These are phyloP conservation scores for Begonia loranthoides DNA, from an alignment of 306 rosid species.

Conservation along the genomic window DNA sequence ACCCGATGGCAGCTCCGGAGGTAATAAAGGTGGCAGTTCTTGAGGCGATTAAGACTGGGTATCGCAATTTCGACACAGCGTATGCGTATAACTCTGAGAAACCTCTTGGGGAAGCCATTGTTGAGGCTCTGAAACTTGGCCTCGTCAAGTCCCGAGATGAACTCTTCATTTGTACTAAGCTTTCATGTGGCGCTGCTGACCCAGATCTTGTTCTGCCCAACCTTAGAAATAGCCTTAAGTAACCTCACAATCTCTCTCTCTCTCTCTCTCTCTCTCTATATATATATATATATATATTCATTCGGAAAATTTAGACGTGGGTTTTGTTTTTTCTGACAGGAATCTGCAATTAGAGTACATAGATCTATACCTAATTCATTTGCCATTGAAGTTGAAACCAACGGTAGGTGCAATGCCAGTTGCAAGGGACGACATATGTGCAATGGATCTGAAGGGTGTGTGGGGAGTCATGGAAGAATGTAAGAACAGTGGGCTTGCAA, in stretches of 20 bases:
- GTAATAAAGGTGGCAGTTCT: slow-evolving; percentile 11
- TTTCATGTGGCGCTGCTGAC: slow-evolving; percentile 29
- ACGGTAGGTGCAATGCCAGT: background rate
- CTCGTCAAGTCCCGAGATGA: slow-evolving; percentile 35
- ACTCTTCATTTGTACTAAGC: slow-evolving; percentile 50
- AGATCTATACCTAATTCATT: slow-evolving; percentile 2
- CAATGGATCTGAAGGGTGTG: slow-evolving; percentile 47
- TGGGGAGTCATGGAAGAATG: slow-evolving; percentile 75
- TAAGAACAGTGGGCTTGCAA: slow-evolving; percentile 63
- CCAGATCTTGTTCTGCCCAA: slow-evolving; percentile 28
- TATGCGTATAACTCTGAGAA: slow-evolving; percentile 13
- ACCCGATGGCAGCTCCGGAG: background rate
- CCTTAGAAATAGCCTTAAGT: slow-evolving; percentile 9
- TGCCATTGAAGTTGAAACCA: background rate
- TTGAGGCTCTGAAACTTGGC: slow-evolving; percentile 18
- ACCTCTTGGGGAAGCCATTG: slow-evolving; percentile 18
- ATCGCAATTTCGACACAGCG: slow-evolving; percentile 23
- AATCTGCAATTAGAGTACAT: too few relatives aligned
- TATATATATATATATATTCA: background rate
- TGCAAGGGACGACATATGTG: slow-evolving; percentile 7
- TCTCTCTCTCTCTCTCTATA: background rate
- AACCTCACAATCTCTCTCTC: background rate
- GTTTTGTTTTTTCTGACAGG: too few relatives aligned
- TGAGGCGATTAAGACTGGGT: slow-evolving; percentile 21
- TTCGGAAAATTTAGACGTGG: too few relatives aligned